These are phyloP conservation scores for Sanghuangporus weigelae DNA, from an alignment of 1,284 basidiomycete genomes.

Conservation along the genomic window DNA sequence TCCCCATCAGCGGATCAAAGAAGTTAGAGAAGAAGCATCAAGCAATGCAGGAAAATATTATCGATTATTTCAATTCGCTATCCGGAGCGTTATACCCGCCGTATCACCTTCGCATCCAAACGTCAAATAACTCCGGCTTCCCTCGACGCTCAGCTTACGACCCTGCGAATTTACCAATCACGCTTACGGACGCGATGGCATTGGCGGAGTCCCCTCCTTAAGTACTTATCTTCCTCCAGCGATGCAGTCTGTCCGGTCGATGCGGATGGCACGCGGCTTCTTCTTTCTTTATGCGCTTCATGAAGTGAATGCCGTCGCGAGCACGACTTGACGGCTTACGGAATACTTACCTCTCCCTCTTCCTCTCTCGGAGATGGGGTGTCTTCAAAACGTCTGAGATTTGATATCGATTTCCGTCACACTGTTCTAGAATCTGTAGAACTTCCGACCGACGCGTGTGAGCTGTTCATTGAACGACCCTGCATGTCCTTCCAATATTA, in stretches of 20 bases:
- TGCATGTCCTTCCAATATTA: not conserved
- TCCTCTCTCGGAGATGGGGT: no score
- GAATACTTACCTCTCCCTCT: no score
- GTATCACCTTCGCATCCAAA: not conserved
- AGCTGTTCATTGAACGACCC: not conserved
- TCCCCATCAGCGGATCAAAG: conserved; percentile 5
- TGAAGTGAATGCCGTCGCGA: no score
- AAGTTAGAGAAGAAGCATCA: not conserved
- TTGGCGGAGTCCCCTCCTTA: not conserved
- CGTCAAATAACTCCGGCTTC: not conserved
- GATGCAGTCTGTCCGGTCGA: not conserved
- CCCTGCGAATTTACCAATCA: not conserved
- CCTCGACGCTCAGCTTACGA: not conserved
- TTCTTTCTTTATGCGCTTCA: no score
- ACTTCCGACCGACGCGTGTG: not conserved
- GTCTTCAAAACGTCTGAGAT: no score
- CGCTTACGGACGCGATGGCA: not conserved
- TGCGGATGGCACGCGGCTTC: no score
- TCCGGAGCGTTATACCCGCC: not conserved
- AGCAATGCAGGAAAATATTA: not conserved
- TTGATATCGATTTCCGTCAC: no score
- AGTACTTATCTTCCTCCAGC: not conserved
- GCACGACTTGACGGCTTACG: no score
- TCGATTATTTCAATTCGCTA: not conserved
- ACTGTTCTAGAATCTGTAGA: no score